Evolutionary conservation across 192 early-diverging fungal genomes (phyloP).

Genomic region (Podila clonocystis): DNA sequence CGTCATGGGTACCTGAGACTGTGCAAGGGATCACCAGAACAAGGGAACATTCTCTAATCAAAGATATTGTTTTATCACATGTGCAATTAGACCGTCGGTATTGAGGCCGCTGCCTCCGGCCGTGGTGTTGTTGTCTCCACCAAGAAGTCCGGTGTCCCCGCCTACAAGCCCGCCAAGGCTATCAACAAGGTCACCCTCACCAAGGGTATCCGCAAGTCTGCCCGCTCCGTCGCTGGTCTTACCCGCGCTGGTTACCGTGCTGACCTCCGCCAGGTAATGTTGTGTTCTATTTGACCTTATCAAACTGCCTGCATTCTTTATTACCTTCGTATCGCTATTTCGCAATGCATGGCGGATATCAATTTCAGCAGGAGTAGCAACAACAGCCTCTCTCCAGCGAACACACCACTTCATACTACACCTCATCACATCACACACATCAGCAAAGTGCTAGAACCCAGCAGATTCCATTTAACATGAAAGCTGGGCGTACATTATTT

Average conservation of each 20-base stretch:
- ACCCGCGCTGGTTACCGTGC: conserved; percentile 71
- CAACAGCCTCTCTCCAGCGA: not conserved
- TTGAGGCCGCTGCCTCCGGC: conserved; percentile 59
- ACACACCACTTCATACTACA: not conserved
- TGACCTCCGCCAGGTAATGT: conserved; percentile 71
- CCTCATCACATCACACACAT: not conserved
- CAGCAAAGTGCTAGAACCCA: conserved; percentile 58
- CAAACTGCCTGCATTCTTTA: not conserved
- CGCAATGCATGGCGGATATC: not conserved
- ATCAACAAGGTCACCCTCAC: conserved; percentile 63
- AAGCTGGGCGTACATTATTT: conserved; percentile 57
- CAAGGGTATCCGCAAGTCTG: conserved; percentile 70
- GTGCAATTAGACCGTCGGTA: conserved; percentile 64
- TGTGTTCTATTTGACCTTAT: not conserved
- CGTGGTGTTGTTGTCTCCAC: conserved; percentile 72
- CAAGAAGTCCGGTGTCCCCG: conserved; percentile 65
- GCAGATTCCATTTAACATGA: conserved; percentile 51
- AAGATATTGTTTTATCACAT: not conserved
- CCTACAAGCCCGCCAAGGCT: conserved; percentile 64
- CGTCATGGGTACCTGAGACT: no score
- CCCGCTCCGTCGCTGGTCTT: conserved; percentile 69
- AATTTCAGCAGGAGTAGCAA: no score
- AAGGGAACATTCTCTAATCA: no score
- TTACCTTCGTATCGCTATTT: conserved; percentile 1
- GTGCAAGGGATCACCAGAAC: no score